Conservation (phyloP, 2,329 filamentous ascomycete species). For the Hymenoscyphus albidus region DNA sequence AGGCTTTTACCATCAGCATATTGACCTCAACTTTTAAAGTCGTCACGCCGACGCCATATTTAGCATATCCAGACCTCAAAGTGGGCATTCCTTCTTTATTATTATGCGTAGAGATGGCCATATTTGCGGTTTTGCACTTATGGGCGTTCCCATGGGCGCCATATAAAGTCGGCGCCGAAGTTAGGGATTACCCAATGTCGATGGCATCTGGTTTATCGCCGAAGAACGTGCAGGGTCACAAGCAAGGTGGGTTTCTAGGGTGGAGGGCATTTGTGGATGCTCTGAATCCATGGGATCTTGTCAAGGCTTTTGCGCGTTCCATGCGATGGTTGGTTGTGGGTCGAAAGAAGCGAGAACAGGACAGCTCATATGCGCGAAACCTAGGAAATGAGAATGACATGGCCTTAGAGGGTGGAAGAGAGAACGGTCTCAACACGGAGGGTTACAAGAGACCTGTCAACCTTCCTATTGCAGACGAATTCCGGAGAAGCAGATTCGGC, state of each 20-base stretch:
- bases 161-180: constrained; percentile 43
- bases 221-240: constrained; percentile 43
- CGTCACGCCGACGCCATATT: constrained; percentile 56
- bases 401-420: constrained; percentile 13
- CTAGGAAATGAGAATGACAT: constrained; percentile 24
- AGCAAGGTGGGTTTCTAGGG: constrained; percentile 63
- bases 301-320: constrained; percentile 62
- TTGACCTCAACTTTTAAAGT: constrained; percentile 52
- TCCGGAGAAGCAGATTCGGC: constrained; percentile 30
- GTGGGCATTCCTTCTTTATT: constrained; percentile 75
- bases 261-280: constrained; percentile 64
- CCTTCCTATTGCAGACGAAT: constrained; percentile 33
- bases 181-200: constrained; percentile 30
- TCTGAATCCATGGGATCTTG: constrained; percentile 76
- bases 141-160: constrained; percentile 77
- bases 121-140: constrained; percentile 73
- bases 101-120: constrained; percentile 79
- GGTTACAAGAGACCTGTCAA: constrained; percentile 22
- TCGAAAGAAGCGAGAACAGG: constrained; percentile 54
- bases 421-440: constrained; percentile 13
- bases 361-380: constrained; percentile 44
- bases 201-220: constrained; percentile 39
- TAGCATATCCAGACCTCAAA: constrained; percentile 73
- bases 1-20: constrained; percentile 60
- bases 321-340: constrained; percentile 80